phyloP scores from a whole-genome alignment of 2,329 filamentous ascomycete species.

The Chaetomium sp. region DNA sequence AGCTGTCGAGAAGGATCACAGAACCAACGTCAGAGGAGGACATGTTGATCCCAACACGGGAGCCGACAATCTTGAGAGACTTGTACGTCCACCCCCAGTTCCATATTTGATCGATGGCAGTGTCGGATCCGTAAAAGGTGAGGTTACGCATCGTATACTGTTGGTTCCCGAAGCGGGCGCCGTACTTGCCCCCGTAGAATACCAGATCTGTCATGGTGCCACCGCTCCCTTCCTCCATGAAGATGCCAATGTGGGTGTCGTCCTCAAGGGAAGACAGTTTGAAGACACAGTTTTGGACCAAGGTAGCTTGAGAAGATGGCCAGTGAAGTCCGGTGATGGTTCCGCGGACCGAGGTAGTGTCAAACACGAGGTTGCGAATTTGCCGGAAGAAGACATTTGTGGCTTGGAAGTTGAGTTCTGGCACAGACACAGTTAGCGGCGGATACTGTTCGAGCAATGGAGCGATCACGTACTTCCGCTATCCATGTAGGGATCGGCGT shows the following conservation, averaged over 20 bases:
- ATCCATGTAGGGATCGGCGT: conserved; percentile 38
- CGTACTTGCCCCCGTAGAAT: conserved; percentile 63
- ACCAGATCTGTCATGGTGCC: conserved; percentile 63
- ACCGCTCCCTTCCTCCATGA: conserved; percentile 58
- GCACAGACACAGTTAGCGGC: not conserved
- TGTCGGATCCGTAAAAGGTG: conserved; percentile 57
- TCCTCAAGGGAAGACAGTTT: conserved; percentile 39
- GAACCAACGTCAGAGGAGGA: conserved; percentile 62
- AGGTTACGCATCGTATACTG: conserved; percentile 65
- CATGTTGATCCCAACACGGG: conserved; percentile 61
- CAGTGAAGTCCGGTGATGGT: conserved; percentile 53
- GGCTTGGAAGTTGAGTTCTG: conserved; percentile 39
- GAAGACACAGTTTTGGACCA: conserved; percentile 53
- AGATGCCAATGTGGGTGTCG: conserved; percentile 50
- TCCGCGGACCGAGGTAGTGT: conserved; percentile 47
- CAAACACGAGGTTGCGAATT: conserved; percentile 51
- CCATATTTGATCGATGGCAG: conserved; percentile 65
- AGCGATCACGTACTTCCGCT: conserved; percentile 12
- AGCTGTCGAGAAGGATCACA: conserved; percentile 67
- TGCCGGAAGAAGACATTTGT: conserved; percentile 57
- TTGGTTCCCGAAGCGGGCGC: conserved; percentile 54
- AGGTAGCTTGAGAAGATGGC: conserved; percentile 61
- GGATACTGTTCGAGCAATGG: not conserved
- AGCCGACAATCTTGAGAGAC: conserved; percentile 54
- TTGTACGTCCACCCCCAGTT: conserved; percentile 73